Percentiles rank a stretch among this genome's conserved stretches.
phyloP scores from a whole-genome alignment of 768 basidiomycete genomes.

The Kwoniella dendrophila region DNA sequence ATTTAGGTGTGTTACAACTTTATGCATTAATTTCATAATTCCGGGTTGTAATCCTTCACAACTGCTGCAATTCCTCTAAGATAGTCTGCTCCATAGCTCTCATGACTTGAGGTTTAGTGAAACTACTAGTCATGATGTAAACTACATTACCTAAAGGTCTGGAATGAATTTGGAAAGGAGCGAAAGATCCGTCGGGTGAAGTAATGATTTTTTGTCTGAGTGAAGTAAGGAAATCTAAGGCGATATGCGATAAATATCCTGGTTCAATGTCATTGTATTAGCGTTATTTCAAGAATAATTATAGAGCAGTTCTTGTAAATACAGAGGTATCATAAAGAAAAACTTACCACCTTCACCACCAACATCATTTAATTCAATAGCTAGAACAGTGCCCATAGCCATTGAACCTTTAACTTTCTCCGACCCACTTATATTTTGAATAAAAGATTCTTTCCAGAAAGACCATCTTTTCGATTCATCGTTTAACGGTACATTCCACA shows the following conservation, averaged over 20 bases:
- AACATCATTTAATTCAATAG: conserved; percentile 65
- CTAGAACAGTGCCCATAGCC: conserved; percentile 83
- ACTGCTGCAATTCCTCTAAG: conserved; percentile 58
- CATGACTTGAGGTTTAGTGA: conserved; percentile 46
- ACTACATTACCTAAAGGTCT: conserved; percentile 78
- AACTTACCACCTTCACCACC: conserved; percentile 56
- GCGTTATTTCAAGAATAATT: too few relatives aligned
- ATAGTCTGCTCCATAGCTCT: conserved; percentile 60
- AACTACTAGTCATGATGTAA: conserved; percentile 54
- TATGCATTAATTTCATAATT: too few relatives aligned
- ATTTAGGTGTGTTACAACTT: too few relatives aligned
- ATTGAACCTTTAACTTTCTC: conserved; percentile 70
- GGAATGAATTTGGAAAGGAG: conserved; percentile 72
- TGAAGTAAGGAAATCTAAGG: conserved; percentile 64
- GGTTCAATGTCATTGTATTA: conserved; percentile 4
- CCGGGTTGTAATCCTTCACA: too few relatives aligned
- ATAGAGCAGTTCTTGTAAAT: too few relatives aligned
- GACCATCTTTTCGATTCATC: conserved; percentile 66
- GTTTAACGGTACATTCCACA: conserved; percentile 61
- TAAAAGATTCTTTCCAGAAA: conserved; percentile 79
- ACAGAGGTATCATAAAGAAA: too few relatives aligned
- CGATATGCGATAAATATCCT: conserved; percentile 67
- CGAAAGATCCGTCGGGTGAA: conserved; percentile 53
- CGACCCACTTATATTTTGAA: conserved; percentile 65
- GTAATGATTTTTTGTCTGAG: conserved; percentile 57